Base-by-base conservation (phyloP, 371 early-diverging fungal genomes). In the Syncephalastrum racemosum region DNA sequence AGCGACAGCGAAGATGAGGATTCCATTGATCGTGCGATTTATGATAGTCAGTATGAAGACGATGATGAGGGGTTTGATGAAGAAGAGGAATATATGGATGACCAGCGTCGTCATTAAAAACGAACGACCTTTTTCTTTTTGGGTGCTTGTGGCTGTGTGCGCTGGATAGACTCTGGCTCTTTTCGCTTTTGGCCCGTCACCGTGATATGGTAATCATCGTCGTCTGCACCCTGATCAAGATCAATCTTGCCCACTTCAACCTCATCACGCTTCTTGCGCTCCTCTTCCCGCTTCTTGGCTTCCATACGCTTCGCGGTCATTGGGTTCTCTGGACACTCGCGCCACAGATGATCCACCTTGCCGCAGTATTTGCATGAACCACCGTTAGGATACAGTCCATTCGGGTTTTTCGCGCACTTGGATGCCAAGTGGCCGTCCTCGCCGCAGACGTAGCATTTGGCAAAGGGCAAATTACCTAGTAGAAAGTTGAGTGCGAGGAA, bases 301-400 rank as follows among this genome's bases (percentile, higher is more conserved):
- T 31, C 36, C 36, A 31, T 31, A 2, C 36, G 36, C 36, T 31
- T 31, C 10, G 36, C 36, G 2, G 36, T 31, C 36, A 31, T 31
- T 31, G 36, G 36, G 10, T 31, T 31, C 36, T 31, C 36, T 8
- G 36, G 36, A 72, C 97, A 97, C 53, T 96, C 93, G 57, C 81
- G 86, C 4, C 90, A 91, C 42, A 92, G 76, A 67, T 96, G 97
- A 62, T 88, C 82, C 1, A 89, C 87, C 51, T 88, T 84, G 19
- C 90, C 89, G 62, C 97, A 96, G 71, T 84, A 91, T 47, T 84
- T 81, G 75, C 97, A 97, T 31, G 86, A 70, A 8, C 97, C 97
- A 40, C 97, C 97, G 55, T 95, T 90, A 1, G 93, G 93, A 66
- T 95, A 96, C 59, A 96, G 53, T 2, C 96, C 97, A 57, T 83